Conservation (phyloP, 352 stramenopile species). For the Pythium phragmitis region DNA sequence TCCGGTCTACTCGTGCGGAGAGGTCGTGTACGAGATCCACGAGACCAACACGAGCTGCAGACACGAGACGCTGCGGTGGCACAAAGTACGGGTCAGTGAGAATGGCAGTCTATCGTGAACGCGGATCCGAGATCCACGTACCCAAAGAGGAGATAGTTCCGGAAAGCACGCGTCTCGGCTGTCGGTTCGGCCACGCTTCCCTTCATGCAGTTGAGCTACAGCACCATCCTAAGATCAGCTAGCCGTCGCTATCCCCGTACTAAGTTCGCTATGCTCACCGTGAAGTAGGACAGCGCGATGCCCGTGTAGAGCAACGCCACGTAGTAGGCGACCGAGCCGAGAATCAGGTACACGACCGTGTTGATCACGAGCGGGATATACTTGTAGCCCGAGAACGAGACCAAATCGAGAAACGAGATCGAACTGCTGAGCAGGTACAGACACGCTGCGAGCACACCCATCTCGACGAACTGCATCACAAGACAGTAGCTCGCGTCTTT, state of each 20-base stretch:
- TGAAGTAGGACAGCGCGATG: constrained; percentile 93
- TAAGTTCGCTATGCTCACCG: constrained; percentile 52
- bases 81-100: background rate
- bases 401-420: constrained; percentile 94
- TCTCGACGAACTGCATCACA: constrained; percentile 90
- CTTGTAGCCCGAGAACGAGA: constrained; percentile 99
- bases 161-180: constrained; percentile 69
- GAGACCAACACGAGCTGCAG: constrained; percentile 79
- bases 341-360: constrained; percentile 86
- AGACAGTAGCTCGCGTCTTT: constrained; percentile 92
- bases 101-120: background rate
- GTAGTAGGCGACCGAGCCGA: constrained; percentile 91
- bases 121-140: constrained; percentile 27
- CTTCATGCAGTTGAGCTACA: constrained; percentile 88
- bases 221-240: background rate
- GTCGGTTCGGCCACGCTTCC: constrained; percentile 74
- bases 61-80: constrained; percentile 58
- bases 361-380: constrained; percentile 97
- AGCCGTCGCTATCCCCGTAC: background rate
- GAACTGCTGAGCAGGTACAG: constrained; percentile 94
- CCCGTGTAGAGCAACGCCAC: constrained; percentile 93
- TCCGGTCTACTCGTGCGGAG: constrained; percentile 46
- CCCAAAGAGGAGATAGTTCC: constrained; percentile 88
- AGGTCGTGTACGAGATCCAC: constrained; percentile 86
- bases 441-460: constrained; percentile 92